phyloP scores from a whole-genome alignment of 2,329 filamentous ascomycete species.

The Scedosporium dehoogii region DNA sequence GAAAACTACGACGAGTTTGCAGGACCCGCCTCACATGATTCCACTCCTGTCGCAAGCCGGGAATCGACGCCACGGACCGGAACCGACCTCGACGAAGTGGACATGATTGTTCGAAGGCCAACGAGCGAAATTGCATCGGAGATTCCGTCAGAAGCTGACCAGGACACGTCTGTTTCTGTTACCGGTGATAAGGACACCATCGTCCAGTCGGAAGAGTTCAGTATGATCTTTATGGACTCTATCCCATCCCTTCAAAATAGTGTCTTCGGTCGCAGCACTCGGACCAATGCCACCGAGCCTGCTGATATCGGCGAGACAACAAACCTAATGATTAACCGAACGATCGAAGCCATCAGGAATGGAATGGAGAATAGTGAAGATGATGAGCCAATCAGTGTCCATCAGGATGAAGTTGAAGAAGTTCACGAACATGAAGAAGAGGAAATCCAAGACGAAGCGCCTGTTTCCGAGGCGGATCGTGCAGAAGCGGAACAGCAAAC shows the following conservation, averaged over 20 bases:
- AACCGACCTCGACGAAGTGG: neutral
- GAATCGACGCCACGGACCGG: neutral
- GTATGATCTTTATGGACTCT: slow-evolving; percentile 49
- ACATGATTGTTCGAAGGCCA: neutral
- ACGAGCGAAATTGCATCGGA: neutral
- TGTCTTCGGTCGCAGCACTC: slow-evolving; percentile 17
- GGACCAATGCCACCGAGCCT: slow-evolving; percentile 19
- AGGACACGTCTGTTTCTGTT: neutral
- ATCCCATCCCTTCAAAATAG: slow-evolving; percentile 39
- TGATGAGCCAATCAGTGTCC: slow-evolving; percentile 6
- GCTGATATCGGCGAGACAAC: slow-evolving; percentile 46
- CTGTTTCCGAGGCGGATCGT: neutral
- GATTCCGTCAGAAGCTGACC: neutral
- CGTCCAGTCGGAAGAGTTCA: slow-evolving; percentile 44
- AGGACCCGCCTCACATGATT: neutral
- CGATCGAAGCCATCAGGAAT: slow-evolving; percentile 37
- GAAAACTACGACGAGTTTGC: neutral
- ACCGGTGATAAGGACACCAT: slow-evolving; percentile 27
- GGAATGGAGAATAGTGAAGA: slow-evolving; percentile 16
- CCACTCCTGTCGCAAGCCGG: neutral
- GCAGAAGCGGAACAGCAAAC: neutral
- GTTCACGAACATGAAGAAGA: slow-evolving; percentile 9
- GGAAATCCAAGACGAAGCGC: slow-evolving; percentile 4
- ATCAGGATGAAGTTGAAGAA: slow-evolving; percentile 6
- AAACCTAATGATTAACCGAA: slow-evolving; percentile 45